Percentiles rank a stretch among this genome's conserved stretches.
These are phyloP conservation scores for Bryoerythrophyllum caledonicum DNA, from an alignment of 225 moss, liverwort and hornwort species.

Conservation along the genomic window DNA sequence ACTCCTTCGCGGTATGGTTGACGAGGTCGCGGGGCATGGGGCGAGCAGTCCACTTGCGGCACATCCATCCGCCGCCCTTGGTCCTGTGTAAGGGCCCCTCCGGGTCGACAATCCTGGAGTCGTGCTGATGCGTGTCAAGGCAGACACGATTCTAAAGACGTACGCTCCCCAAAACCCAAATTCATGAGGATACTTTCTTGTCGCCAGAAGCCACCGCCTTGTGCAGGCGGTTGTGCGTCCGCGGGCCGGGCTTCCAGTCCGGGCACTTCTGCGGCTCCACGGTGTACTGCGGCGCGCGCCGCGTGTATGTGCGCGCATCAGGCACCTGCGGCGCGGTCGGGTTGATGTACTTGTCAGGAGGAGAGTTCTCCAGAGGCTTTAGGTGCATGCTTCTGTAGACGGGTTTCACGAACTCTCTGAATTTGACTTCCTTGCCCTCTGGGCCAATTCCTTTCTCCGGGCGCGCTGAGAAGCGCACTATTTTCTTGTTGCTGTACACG, in stretches of 20 bases:
- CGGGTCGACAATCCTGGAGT: slow-evolving; percentile 44
- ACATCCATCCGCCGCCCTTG: slow-evolving; percentile 66
- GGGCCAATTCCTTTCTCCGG: slow-evolving; percentile 40
- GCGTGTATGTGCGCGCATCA: slow-evolving; percentile 33
- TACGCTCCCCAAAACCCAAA: background rate
- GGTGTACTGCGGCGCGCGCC: slow-evolving; percentile 34
- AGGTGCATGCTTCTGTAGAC: slow-evolving; percentile 13
- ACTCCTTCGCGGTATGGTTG: slow-evolving; percentile 44
- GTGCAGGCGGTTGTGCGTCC: slow-evolving; percentile 42
- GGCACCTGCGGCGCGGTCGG: slow-evolving; percentile 13
- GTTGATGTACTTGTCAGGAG: slow-evolving; percentile 36
- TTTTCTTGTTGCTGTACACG: slow-evolving; percentile 42
- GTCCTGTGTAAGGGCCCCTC: slow-evolving; percentile 34
- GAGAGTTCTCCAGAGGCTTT: background rate
- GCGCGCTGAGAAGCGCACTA: slow-evolving; percentile 38
- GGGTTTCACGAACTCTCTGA: slow-evolving; percentile 35
- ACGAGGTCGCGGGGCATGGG: slow-evolving; percentile 53
- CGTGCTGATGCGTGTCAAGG: slow-evolving; percentile 33
- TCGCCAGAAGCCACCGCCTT: slow-evolving; percentile 57
- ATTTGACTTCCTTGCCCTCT: slow-evolving; percentile 24
- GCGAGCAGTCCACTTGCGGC: slow-evolving; percentile 46
- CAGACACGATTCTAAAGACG: background rate
- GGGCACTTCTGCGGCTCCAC: slow-evolving; percentile 36
- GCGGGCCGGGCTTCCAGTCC: slow-evolving; percentile 30
- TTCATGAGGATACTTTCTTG: slow-evolving; percentile 30